Base-by-base conservation (phyloP, 352 stramenopile genomes). In the Pythium pectinolyticum region DNA sequence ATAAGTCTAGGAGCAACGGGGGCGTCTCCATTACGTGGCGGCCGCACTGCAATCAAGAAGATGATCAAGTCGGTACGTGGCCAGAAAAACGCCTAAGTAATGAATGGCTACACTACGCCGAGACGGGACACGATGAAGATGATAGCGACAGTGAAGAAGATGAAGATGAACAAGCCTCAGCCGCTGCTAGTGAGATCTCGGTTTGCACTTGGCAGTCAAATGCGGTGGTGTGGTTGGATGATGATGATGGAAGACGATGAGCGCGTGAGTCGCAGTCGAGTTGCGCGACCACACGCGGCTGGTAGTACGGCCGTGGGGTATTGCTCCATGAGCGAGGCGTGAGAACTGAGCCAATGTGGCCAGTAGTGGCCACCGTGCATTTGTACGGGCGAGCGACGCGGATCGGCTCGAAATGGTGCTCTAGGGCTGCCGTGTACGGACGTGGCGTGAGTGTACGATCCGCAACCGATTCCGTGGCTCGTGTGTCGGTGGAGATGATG, bases 61-160 rank as follows among this genome's bases (percentile, higher is more conserved):
- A 86, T 92, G 70, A 52, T 92, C 28, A 92, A 92, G 58, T 84
- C 81, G 31, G 84, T 92, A 35, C 80, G 80, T 22, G 80, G 82
- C 5, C 72, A 61, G 19, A 92, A 92, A 54, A 90, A 88, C 56
- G 84, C 84, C 0, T 83, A 70, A 74, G 22, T 27, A 47, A 46
- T 3, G 20, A 43, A 12, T n/a, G n/a, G n/a, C n/a, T n/a, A n/a
- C n/a, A n/a, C 20, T 24, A 51, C 9, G 47, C 45, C 2, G 37
- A 57, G 1, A 24, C 27, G 5, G 28, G 17, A 22, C 24, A 30
- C 24, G 40, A 12, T 31, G 27, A 25, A 19, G 27, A 14, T 9
- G 27, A 9, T n/a, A n/a, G n/a, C n/a, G n/a, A n/a, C n/a, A n/a
- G n/a, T 15, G 28, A 19, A 22, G 35, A 30, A 24, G 40, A 12